These are phyloP conservation scores for Aureobasidium vineae DNA, from an alignment of 2,329 filamentous ascomycete species.

Conservation along the genomic window DNA sequence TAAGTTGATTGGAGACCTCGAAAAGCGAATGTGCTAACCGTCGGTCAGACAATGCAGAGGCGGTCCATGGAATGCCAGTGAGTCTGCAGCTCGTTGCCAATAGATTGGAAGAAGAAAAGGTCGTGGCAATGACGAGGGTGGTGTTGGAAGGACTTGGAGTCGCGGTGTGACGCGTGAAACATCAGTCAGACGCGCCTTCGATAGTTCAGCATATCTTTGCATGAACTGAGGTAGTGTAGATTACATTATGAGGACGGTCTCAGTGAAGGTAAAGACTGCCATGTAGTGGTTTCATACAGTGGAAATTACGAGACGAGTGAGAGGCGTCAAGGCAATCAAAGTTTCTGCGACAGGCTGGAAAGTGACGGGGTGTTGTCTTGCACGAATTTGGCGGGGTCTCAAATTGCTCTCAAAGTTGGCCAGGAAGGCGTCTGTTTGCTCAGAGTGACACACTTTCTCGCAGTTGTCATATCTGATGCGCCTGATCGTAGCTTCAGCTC, in stretches of 20 bases:
- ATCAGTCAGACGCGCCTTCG: neutral
- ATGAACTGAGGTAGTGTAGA: neutral
- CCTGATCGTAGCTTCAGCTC: neutral
- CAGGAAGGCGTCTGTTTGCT: conserved; percentile 15
- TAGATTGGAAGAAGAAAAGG: conserved; percentile 46
- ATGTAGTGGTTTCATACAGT: neutral
- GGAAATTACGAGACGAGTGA: neutral
- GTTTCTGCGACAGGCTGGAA: conserved; percentile 7
- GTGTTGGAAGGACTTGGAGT: conserved; percentile 31
- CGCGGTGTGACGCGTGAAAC: neutral
- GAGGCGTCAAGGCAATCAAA: conserved; percentile 14
- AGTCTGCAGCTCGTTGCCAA: conserved; percentile 45
- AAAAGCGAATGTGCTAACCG: neutral
- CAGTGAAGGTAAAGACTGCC: neutral
- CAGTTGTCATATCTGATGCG: conserved; percentile 6
- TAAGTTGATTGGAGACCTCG: conserved; percentile 15
- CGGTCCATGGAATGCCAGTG: conserved; percentile 45
- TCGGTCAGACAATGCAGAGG: conserved; percentile 39
- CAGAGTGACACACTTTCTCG: neutral
- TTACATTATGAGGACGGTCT: neutral
- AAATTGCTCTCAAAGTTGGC: conserved; percentile 22
- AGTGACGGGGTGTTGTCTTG: conserved; percentile 9
- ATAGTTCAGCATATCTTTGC: neutral
- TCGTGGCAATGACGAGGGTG: conserved; percentile 42
- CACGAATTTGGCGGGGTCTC: conserved; percentile 9